Conservation (phyloP, 768 basidiomycete species). For the Phlebiopsis flavidoalba region DNA sequence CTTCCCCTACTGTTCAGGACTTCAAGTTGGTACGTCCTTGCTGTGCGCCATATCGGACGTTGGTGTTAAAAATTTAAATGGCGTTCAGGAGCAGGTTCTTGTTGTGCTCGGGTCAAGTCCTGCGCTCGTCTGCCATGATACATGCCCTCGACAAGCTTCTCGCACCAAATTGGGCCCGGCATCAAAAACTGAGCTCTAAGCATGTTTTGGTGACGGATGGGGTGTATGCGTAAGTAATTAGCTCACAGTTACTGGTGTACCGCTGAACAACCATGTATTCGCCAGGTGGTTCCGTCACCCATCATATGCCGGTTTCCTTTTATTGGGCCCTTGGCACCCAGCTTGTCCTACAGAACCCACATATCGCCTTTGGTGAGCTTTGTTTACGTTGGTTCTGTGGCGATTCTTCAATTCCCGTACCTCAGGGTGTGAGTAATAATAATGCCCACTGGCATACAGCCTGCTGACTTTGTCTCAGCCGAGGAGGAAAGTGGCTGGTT, state of each 20-base stretch:
- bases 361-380: slow-evolving; percentile 70
- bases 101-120: slow-evolving; percentile 65
- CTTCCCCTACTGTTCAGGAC: slow-evolving; percentile 55
- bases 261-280: slow-evolving; percentile 5
- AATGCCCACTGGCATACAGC: neutral
- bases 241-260: neutral
- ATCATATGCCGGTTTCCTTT: slow-evolving; percentile 94
- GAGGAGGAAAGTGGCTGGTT: slow-evolving; percentile 83
- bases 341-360: slow-evolving; percentile 80
- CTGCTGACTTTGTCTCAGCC: slow-evolving; percentile 36
- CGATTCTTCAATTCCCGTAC: slow-evolving; percentile 83
- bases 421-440: slow-evolving; percentile 54
- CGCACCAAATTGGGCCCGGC: slow-evolving; percentile 79
- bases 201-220: slow-evolving; percentile 87
- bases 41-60: neutral
- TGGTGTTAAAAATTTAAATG: neutral
- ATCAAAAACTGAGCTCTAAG: slow-evolving; percentile 60
- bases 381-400: slow-evolving; percentile 64
- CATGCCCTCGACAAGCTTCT: slow-evolving; percentile 92
- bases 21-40: slow-evolving; percentile 43
- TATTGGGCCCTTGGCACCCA: slow-evolving; percentile 98
- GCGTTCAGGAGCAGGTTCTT: slow-evolving; percentile 53
- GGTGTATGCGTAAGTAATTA: slow-evolving; percentile 68
- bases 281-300: slow-evolving; percentile 86
- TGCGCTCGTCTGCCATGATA: slow-evolving; percentile 94